Base-by-base conservation (phyloP, 2,329 filamentous ascomycete genomes). In the Calonectria pseudoturangicola region DNA sequence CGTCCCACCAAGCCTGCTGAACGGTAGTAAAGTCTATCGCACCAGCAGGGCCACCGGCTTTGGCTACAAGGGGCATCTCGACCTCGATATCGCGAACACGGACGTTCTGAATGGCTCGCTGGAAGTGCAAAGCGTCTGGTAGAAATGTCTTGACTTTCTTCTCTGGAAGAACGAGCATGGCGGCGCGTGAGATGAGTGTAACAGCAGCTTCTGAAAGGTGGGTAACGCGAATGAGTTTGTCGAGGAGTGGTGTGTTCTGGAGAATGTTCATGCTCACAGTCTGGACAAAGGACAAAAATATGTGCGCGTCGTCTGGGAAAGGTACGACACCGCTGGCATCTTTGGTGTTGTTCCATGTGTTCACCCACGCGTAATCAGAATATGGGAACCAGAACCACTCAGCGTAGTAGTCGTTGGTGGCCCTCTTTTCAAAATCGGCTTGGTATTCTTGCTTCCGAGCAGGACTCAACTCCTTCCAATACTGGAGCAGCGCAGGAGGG, bases 371-470 rank as follows among this genome's bases (percentile, higher is more conserved):
- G 13, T 56, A 15, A 10, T 56, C 51, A 13, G 51, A 33, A 36
- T 56, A 56, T 8, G 51, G 51, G 8, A 56, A 56, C 51, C 51
- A 56, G 51, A 56, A 56, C 51, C 51, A 56, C 30, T 56, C 51
- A 10, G 51, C 51, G 15, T 56, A 56, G 13, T 56, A 56, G 51
- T 56, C 51, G 51, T 56, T 36, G 51, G 28, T 56, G 9, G 51
- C 51, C 4, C 51, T 28, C 2, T 12, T 36, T 56, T 39, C 51
- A 25, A 56, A 56, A 15, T 56, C 51, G 8, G 28, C 18, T 18
- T 56, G 51, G 30, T 15, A 36, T 0, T 7, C 10, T n/a, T 56
- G 12, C 30, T 56, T 56, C 51, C 36, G 3, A 8, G 10, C 51
- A 12, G 2, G 9, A 13, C 8, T 13, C 10, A 56, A 18, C 3